Percentiles rank a stretch among this genome's conserved stretches.
phyloP scores from a whole-genome alignment of 257 asterid genomes.

The Solanum chilense region DNA sequence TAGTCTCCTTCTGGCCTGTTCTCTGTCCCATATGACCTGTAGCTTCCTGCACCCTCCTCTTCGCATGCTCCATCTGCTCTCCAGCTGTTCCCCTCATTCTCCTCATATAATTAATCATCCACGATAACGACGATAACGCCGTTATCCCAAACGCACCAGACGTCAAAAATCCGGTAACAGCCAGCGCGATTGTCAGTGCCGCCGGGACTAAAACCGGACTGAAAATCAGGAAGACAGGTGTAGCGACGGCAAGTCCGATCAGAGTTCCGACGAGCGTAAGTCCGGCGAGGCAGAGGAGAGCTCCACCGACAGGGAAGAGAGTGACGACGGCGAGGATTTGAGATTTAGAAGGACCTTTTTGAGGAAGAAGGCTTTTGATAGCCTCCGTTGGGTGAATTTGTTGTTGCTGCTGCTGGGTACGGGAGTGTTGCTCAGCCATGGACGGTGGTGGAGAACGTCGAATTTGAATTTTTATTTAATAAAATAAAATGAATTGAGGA shows the following conservation, averaged over 20 bases:
- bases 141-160: slow-evolving; percentile 69
- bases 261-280: slow-evolving; percentile 42
- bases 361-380: slow-evolving; percentile 12
- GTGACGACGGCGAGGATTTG: slow-evolving; percentile 44
- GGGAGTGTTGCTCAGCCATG: slow-evolving; percentile 18
- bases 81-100: slow-evolving; percentile 19
- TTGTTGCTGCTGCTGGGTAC: not conserved
- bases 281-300: slow-evolving; percentile 49
- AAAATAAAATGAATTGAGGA: not conserved
- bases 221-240: slow-evolving; percentile 50
- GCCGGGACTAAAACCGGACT: slow-evolving; percentile 77
- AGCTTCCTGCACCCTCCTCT: slow-evolving; percentile 39
- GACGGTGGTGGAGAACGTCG: not conserved
- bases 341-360: slow-evolving; percentile 29
- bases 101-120: slow-evolving; percentile 49
- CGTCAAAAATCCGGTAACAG: slow-evolving; percentile 48
- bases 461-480: too few species aligned
- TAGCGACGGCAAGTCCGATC: slow-evolving; percentile 28
- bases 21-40: slow-evolving; percentile 25
- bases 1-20: slow-evolving; percentile 24
- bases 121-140: slow-evolving; percentile 54
- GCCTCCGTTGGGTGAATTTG: not conserved
- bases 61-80: slow-evolving; percentile 30
- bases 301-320: slow-evolving; percentile 54
- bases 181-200: slow-evolving; percentile 22